These are phyloP conservation scores for Hyaloscypha variabilis DNA, from an alignment of 495 filamentous ascomycete species.

Conservation along the genomic window DNA sequence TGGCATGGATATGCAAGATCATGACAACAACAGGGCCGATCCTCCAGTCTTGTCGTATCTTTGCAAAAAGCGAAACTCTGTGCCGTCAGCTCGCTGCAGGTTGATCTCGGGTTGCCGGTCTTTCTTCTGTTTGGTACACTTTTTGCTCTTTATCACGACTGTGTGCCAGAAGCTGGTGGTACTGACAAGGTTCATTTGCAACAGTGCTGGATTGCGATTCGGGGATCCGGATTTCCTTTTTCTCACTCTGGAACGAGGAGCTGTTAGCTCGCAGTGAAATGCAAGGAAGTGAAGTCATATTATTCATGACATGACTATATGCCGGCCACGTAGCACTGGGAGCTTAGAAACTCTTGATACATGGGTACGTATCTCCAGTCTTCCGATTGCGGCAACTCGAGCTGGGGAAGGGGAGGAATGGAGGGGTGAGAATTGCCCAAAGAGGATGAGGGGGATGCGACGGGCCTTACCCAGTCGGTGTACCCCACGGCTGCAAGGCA, in stretches of 20 bases:
- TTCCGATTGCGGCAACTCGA: not conserved
- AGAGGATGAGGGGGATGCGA: not conserved
- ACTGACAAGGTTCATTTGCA: not conserved
- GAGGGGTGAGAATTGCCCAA: not conserved
- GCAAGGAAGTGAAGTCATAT: too few relatives aligned
- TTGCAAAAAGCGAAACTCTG: not conserved
- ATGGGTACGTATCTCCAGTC: too few relatives aligned
- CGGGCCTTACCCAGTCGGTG: not conserved
- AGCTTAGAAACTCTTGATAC: too few relatives aligned
- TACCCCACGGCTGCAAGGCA: conserved; percentile 4
- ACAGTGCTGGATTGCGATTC: too few relatives aligned
- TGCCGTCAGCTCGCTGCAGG: not conserved
- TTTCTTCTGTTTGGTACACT: not conserved
- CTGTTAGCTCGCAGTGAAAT: too few relatives aligned
- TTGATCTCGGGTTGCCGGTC: not conserved
- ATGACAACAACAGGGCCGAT: not conserved
- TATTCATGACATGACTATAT: too few relatives aligned
- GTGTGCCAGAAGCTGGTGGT: not conserved
- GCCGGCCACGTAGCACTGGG: not conserved
- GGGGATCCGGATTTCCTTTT: too few relatives aligned
- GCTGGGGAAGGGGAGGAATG: not conserved
- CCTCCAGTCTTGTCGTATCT: not conserved
- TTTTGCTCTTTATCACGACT: not conserved
- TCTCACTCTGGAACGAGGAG: too few relatives aligned
- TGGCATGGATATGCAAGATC: not conserved